Percentiles rank a stretch among this genome's conserved stretches.
Evolutionary conservation across 2,329 filamentous ascomycete species (phyloP).

Genomic region (Colletotrichum sp.): DNA sequence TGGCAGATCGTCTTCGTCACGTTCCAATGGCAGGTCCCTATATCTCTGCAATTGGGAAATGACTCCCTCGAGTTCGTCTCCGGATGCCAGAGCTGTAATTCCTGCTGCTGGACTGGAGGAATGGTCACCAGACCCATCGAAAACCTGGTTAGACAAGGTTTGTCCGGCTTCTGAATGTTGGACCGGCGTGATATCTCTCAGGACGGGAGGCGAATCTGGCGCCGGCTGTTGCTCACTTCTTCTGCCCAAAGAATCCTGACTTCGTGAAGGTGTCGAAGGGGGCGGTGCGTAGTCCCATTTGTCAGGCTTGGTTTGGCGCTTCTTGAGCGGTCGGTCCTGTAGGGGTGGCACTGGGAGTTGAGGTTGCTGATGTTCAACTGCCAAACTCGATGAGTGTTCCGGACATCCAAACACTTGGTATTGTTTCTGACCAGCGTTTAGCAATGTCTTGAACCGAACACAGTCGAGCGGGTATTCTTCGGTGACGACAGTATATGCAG

Average conservation of each 20-base stretch:
- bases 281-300: slow-evolving; percentile 42
- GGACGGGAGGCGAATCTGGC: not conserved
- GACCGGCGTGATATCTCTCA: not conserved
- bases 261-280: slow-evolving; percentile 41
- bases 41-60: slow-evolving; percentile 68
- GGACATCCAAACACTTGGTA: slow-evolving; percentile 64
- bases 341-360: not conserved
- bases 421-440: slow-evolving; percentile 62
- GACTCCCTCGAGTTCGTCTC: slow-evolving; percentile 66
- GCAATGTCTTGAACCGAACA: slow-evolving; percentile 59
- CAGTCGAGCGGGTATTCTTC: slow-evolving; percentile 75
- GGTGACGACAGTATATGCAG: slow-evolving; percentile 61
- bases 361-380: slow-evolving; percentile 20
- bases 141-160: not conserved
- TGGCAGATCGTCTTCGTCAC: slow-evolving; percentile 49
- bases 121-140: not conserved
- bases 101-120: not conserved
- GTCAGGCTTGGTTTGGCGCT: slow-evolving; percentile 39
- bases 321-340: slow-evolving; percentile 50
- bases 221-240: not conserved
- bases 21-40: slow-evolving; percentile 62
- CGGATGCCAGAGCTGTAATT: not conserved
- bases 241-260: slow-evolving; percentile 34
- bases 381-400: slow-evolving; percentile 1
- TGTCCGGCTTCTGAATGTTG: not conserved